Evolutionary conservation across 768 basidiomycete genomes (phyloP), one percentile per base, ranked within the genome.

Genomic region (Candolleomyces aberdarensis): DNA sequence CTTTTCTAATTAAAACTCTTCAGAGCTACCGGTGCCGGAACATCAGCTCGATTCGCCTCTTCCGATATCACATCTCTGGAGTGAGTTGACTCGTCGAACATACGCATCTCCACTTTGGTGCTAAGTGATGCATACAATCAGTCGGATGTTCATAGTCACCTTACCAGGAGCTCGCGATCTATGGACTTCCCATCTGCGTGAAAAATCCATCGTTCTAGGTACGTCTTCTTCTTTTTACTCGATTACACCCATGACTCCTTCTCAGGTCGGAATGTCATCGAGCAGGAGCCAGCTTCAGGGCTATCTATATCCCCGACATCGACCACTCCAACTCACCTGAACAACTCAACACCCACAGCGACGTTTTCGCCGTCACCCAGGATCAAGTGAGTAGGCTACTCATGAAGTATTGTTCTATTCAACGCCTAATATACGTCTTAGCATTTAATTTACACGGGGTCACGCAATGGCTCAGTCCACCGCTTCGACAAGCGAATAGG

Each of bases 321-420:
- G 80, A 82, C 39, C 59, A 65, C 2, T 65, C 74, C 32, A 60
- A 64, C 1, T 71, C 72, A 14, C 66, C 80, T 2, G 72, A 75
- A 56, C 65, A 71, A 60, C 68, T 90, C 10, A 70, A 77, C 29
- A 88, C 87, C 3, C 64, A 76, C 19, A 88, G 87, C 57, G 88
- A 89, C 65, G 84, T 89, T 0, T 83, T 91, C 63, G 71, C 87
- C 3, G 72, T 89, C n/a, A 69, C 76, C 51, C 85, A 85, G 65
- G 69, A 76, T 51, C 72, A 80, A 55, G 88, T 87, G 46, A 5
- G 76, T 66, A 14, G n/a, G 9, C 50, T 51, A 40, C 13, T 46
- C 56, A 48, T 46, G 44, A 46, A 17, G 46, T 46, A 49, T 4
- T 40, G 36, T 1, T 8, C 36, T 47, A 29, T 26, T 49, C 20